Conservation (phyloP, 1,139 yeast genomes). For the Geotrichum macrosporum region DNA sequence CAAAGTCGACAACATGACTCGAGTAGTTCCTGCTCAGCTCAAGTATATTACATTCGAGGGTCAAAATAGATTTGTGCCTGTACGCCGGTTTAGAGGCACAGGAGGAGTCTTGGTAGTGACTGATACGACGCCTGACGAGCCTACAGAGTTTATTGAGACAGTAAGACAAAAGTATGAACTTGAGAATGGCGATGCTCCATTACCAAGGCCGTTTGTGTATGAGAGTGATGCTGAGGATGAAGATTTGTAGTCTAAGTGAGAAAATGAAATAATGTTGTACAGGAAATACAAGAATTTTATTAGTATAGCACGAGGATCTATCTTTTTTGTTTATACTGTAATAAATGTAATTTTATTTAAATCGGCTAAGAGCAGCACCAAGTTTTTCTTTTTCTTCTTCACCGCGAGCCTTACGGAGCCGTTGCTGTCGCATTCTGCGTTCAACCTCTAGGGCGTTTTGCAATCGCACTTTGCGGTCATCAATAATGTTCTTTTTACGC, state of each 20-base stretch:
- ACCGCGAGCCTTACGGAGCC: conserved; percentile 19
- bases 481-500: conserved; percentile 80
- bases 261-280: too few species aligned
- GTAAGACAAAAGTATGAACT: conserved; percentile 61
- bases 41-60: conserved; percentile 74
- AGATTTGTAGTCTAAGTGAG: conserved; percentile 15
- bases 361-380: conserved; percentile 37
- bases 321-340: conserved; percentile 5
- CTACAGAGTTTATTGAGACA: conserved; percentile 69
- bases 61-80: conserved; percentile 76
- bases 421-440: conserved; percentile 63
- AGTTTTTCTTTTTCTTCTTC: conserved; percentile 27
- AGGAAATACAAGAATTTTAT: not conserved
- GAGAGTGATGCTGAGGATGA: conserved; percentile 42
- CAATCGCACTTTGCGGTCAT: conserved; percentile 78
- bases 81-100: conserved; percentile 70
- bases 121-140: conserved; percentile 66
- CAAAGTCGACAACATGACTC: conserved; percentile 69
- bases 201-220: conserved; percentile 80
- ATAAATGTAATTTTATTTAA: conserved; percentile 23
- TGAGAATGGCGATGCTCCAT: conserved; percentile 64
- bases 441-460: conserved; percentile 73
- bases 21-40: conserved; percentile 90
- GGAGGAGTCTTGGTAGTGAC: conserved; percentile 78
- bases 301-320: conserved; percentile 1